These are phyloP conservation scores for Cunninghamia lanceolata DNA, from an alignment of 75 land plant species.

Conservation along the genomic window DNA sequence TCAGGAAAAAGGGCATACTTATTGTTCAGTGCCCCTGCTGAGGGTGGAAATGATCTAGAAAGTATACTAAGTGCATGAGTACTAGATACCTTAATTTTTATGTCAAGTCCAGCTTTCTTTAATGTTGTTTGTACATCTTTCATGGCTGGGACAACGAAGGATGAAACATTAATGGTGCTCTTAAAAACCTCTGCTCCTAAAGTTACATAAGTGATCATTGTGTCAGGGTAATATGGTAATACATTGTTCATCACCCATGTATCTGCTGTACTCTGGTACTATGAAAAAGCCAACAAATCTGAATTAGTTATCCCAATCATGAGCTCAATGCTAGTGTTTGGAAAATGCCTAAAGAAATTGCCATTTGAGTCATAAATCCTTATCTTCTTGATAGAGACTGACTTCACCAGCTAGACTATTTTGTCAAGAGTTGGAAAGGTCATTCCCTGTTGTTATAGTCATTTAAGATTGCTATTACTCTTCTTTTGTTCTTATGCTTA, in stretches of 20 bases:
- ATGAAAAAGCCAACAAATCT: constrained; percentile 56
- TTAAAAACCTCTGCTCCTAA: constrained; percentile 74
- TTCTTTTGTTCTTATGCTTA: no score
- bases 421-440: constrained; percentile 80
- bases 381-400: constrained; percentile 54
- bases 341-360: constrained; percentile 62
- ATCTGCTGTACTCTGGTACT: constrained; percentile 62
- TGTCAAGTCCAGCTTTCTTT: constrained; percentile 53
- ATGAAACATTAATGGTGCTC: constrained; percentile 49
- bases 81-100: no score
- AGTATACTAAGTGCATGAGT: constrained; percentile 60
- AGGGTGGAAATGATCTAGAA: constrained; percentile 75
- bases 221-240: constrained; percentile 55
- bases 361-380: constrained; percentile 74
- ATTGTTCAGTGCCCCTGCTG: constrained; percentile 63
- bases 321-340: constrained; percentile 67
- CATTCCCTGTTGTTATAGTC: constrained; percentile 82
- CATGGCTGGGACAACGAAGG: constrained; percentile 68
- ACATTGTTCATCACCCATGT: constrained; percentile 69
- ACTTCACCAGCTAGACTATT: constrained; percentile 57
- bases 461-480: no score
- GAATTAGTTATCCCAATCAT: constrained; percentile 68
- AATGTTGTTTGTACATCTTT: constrained; percentile 55
- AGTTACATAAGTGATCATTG: constrained; percentile 64
- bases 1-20: constrained; percentile 48